A percentile compares a stretch with the other conserved stretches of the same genome.
Conservation (phyloP, 2,329 filamentous ascomycete species). For the Neurospora crassa region DNA sequence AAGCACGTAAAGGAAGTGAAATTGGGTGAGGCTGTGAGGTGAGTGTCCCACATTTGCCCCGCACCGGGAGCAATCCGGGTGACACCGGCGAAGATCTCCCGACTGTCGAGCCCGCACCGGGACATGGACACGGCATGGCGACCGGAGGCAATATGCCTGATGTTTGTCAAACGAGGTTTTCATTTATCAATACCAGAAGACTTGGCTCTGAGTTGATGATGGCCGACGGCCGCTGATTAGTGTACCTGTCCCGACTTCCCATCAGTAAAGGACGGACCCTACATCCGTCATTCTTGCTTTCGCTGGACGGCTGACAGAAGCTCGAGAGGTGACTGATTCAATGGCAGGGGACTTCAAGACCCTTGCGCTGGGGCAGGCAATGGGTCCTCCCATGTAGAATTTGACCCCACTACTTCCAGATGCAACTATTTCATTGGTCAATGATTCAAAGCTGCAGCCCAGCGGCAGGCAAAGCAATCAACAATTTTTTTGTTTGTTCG, state of each 20-base stretch:
- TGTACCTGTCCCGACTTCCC: too few species aligned
- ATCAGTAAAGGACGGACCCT: too few species aligned
- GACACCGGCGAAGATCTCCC: neutral
- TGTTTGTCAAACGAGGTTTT: too few species aligned
- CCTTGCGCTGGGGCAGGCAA: neutral
- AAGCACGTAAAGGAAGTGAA: neutral
- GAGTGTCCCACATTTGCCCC: neutral
- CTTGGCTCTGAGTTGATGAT: too few species aligned
- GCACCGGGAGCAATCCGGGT: neutral
- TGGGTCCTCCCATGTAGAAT: neutral
- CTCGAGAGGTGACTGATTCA: neutral
- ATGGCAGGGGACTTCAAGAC: neutral
- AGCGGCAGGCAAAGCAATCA: constrained; percentile 9
- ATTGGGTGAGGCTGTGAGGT: neutral
- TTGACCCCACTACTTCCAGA: neutral
- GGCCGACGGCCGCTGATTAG: too few species aligned
- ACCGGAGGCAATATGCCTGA: too few species aligned
- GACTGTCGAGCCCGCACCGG: neutral
- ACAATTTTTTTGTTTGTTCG: constrained; percentile 15
- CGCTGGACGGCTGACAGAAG: neutral
- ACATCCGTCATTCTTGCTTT: too few species aligned
- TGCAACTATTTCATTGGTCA: constrained; percentile 1
- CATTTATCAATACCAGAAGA: too few species aligned
- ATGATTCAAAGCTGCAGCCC: neutral
- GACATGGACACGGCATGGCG: neutral